Conservation (phyloP, 148 eudicot species). For the Beta vulgaris region DNA sequence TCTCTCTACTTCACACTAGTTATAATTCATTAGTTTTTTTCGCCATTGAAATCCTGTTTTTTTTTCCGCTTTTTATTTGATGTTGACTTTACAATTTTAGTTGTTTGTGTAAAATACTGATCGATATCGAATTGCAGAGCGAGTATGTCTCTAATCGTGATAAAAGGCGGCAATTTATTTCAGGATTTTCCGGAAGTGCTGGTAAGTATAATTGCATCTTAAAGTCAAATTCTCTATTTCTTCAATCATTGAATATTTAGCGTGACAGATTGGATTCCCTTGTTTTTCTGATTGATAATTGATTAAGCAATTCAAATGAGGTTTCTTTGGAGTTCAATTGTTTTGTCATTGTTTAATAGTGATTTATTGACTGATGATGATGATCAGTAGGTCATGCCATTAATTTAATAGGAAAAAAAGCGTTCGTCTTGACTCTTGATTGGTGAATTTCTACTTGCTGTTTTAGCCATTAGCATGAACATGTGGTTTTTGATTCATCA, state of each 20-base stretch:
- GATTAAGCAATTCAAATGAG: not conserved
- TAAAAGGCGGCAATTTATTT: constrained; percentile 75
- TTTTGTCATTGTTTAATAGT: no score
- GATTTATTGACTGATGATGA: not conserved
- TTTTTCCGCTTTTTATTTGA: not conserved
- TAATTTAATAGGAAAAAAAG: no score
- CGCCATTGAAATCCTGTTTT: not conserved
- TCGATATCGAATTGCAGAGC: no score
- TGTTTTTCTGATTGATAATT: not conserved
- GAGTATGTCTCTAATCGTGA: constrained; percentile 89
- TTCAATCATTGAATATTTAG: not conserved
- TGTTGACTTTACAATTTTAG: not conserved
- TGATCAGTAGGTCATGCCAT: not conserved
- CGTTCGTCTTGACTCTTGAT: no score
- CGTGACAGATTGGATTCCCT: not conserved
- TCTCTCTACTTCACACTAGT: not conserved
- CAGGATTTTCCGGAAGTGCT: constrained; percentile 92
- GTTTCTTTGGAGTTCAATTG: no score
- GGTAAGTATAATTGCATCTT: constrained; percentile 36
- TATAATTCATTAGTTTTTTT: not conserved
- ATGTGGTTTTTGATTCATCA: not conserved
- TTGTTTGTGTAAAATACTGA: no score
- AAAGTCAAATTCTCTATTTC: not conserved
- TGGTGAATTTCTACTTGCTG: not conserved
- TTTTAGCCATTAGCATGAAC: not conserved